Base-by-base conservation (phyloP, 2,329 filamentous ascomycete species). In the Aureobasidium namibiae region DNA sequence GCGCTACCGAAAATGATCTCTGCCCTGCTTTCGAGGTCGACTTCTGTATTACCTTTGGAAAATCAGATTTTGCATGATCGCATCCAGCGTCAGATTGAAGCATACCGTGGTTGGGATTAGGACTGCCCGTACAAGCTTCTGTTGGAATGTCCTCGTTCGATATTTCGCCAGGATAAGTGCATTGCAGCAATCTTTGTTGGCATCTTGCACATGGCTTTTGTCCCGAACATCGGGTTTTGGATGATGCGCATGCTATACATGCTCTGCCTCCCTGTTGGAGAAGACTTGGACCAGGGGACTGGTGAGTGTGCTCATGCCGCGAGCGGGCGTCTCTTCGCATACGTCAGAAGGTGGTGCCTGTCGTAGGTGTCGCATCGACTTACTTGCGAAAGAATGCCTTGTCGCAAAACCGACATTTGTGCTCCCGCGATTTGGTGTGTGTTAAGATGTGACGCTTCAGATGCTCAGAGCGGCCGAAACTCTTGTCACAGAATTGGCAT, bases 151-250 rank as follows among this genome's bases (percentile, higher is more conserved):
- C 33, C 6, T 45, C 38, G 29, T 39, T 33, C 2, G 10, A 13
- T n/a, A 26, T 33, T 14, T 21, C 21, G 23, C 57, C 39, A 23
- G 68, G 67, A 56, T 68, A 68, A 11, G 48, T 38, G 57, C 68
- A 70, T 38, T 60, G 44, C 11, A 64, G 31, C 7, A 54, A 61
- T 11, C 68, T 62, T 16, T 65, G 59, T 33, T 60, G 52, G 56
- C 69, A 70, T 31, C 68, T 61, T 1, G 45, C 49, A 41, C 69
- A 71, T 21, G 60, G 61, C 13, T 58, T 57, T 13, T 63, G 64
- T 34, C 69, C 67, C 29, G 69, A 67, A 46, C 68, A 71, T 49
- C 64, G 65, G 11, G 68, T 65, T 24, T 69, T 68, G 29, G 68
- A 65, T 9, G 61, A 42, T 6, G 66, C 66, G 50, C 67, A 70